These are phyloP conservation scores for Pistacia vera DNA, from an alignment of 345 rosid genomes.

Conservation along the genomic window DNA sequence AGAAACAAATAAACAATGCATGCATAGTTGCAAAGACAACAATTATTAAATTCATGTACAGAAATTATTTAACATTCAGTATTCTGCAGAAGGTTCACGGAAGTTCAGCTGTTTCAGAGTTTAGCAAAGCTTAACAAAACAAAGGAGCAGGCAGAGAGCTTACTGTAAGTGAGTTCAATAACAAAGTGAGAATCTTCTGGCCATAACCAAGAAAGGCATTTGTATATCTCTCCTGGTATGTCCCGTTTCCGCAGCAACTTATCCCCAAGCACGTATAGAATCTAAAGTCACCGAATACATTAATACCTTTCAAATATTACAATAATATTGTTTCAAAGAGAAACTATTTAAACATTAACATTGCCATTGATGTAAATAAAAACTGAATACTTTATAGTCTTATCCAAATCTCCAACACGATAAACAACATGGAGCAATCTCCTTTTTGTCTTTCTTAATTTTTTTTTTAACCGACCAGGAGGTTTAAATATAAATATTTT, in stretches of 20 bases:
- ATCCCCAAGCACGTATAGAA: constrained; percentile 97
- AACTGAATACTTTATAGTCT: constrained; percentile 76
- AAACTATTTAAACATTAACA: neutral
- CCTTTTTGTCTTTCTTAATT: constrained; percentile 73
- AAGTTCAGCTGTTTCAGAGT: neutral
- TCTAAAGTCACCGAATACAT: constrained; percentile 39
- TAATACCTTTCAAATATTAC: neutral
- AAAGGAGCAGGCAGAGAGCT: constrained; percentile 21
- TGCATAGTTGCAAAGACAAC: neutral
- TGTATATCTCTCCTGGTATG: constrained; percentile 93
- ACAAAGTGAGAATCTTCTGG: constrained; percentile 97
- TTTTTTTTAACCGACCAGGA: no score
- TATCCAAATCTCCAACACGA: constrained; percentile 95
- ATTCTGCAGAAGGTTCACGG: neutral
- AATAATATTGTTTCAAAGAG: neutral
- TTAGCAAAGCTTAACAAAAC: constrained; percentile 5
- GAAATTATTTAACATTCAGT: neutral
- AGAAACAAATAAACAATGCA: neutral
- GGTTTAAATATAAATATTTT: no score
- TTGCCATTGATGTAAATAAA: neutral
- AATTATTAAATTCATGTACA: neutral
- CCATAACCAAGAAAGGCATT: constrained; percentile 99
- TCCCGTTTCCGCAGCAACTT: constrained; percentile 95
- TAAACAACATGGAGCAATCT: constrained; percentile 95
- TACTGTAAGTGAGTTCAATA: constrained; percentile 92